Base-by-base conservation (phyloP, 2,329 filamentous ascomycete species). In the Colletotrichum endophyticum region DNA sequence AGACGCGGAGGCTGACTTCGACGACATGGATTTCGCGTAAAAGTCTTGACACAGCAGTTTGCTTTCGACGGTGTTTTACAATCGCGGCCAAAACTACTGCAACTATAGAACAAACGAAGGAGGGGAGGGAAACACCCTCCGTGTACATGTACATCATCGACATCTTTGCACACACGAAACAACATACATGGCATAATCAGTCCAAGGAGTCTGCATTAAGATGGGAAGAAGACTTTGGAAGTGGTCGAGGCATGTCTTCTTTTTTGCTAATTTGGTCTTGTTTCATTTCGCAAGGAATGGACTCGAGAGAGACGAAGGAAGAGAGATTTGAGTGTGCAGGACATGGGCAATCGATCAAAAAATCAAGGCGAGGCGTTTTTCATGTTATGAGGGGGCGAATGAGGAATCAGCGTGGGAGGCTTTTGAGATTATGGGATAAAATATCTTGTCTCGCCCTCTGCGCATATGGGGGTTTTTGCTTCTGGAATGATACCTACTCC, bases 1-100 rank as follows among this genome's bases (percentile, higher is more conserved):
- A 6, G 83, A 79, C 30, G 80, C 84, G 19, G 84, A 86, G 8
- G 83, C 78, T 19, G 84, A 85, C 30, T 74, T 83, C 44, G 84
- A 87, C 16, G 84, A 81, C n/a, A 77, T 75, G 75, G 72, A 76
- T 25, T 76, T 76, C 15, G n/a, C 25, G 12, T 76, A 36, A 63
- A 77, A 28, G 56, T 30, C 12, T 12, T 36, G 16, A 56, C 22
- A 30, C 36, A 15, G n/a, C 30, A 56, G 32, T 44, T 44, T n/a
- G 13, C 11, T 44, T 44, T 69, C 32, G 13, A 39, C 32, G 53
- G n/a, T 30, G 28, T 71, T 8, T 71, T 12, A 66, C 13, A 32
- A 61, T 16, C 39, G 34, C 22, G 13, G 16, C 67, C 25, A 61
- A 22, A 19, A 61, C 70, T 11, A 32, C 49, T 57, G 28, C 64